Evolutionary conservation across 805 yeast species (phyloP).

Genomic region (Starmera amethionina): DNA sequence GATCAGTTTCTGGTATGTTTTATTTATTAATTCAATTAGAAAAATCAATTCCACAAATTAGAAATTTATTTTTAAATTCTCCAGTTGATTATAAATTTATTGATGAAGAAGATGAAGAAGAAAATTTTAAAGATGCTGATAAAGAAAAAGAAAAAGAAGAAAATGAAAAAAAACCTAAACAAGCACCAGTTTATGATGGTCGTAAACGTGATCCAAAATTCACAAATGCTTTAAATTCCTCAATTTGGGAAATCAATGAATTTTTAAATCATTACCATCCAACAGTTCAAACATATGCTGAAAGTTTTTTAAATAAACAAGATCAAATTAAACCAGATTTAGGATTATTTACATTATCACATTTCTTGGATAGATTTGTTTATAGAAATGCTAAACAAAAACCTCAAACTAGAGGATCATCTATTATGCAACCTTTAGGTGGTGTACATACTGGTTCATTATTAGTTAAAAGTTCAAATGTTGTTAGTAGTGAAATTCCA

Average conservation of each 20-base stretch:
- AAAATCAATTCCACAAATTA: slow-evolving; percentile 53
- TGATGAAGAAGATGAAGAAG: slow-evolving; percentile 34
- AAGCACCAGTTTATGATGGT: slow-evolving; percentile 50
- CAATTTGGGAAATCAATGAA: slow-evolving; percentile 78
- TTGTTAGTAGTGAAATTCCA: slow-evolving; percentile 40
- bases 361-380: slow-evolving; percentile 91
- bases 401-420: slow-evolving; percentile 65
- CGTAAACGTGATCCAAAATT: slow-evolving; percentile 86
- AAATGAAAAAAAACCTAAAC: slow-evolving; percentile 6
- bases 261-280: slow-evolving; percentile 86
- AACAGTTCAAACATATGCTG: slow-evolving; percentile 75
- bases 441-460: slow-evolving; percentile 69
- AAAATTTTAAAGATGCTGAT: slow-evolving; percentile 22
- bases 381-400: slow-evolving; percentile 86
- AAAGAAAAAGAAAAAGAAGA: slow-evolving; percentile 18
- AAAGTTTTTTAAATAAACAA: slow-evolving; percentile 38
- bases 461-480: slow-evolving; percentile 54
- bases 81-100: slow-evolving; percentile 41
- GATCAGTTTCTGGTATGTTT: slow-evolving; percentile 79
- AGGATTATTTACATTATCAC: slow-evolving; percentile 77
- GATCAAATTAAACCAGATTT: slow-evolving; percentile 71
- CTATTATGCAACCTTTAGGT: slow-evolving; percentile 96
- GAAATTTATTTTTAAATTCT: slow-evolving; percentile 48
- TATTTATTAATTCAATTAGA: slow-evolving; percentile 62
- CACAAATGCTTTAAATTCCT: slow-evolving; percentile 75